A percentile compares a stretch with the other conserved stretches of the same genome.
Evolutionary conservation across 2,329 filamentous ascomycete species (phyloP).

Genomic region (Simplicillium aogashimaense): DNA sequence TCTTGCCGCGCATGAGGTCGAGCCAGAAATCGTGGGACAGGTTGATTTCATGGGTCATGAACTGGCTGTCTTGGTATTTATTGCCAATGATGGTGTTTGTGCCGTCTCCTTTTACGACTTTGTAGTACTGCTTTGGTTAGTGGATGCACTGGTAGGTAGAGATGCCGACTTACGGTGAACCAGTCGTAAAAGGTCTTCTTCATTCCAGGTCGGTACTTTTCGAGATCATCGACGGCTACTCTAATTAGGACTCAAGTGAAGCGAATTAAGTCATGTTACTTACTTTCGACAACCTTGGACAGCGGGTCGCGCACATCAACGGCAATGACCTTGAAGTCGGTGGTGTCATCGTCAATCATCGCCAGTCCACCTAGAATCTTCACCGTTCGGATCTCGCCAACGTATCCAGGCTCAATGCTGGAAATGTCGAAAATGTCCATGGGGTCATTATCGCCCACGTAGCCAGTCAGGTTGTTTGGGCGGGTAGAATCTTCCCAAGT

Average conservation of each 20-base stretch:
- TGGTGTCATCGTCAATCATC: slow-evolving; percentile 24
- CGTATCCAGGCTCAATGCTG: slow-evolving; percentile 20
- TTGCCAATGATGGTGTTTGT: slow-evolving; percentile 25
- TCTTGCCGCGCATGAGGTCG: slow-evolving; percentile 25
- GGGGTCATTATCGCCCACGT: slow-evolving; percentile 29
- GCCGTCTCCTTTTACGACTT: slow-evolving; percentile 24
- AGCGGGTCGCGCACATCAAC: slow-evolving; percentile 28
- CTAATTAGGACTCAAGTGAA: slow-evolving; percentile 5
- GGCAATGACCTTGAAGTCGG: slow-evolving; percentile 30
- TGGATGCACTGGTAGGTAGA: neutral
- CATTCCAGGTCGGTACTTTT: slow-evolving; percentile 26
- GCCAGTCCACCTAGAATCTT: slow-evolving; percentile 30
- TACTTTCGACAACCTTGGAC: slow-evolving; percentile 22
- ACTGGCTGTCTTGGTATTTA: slow-evolving; percentile 23
- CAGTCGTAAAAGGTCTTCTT: slow-evolving; percentile 24
- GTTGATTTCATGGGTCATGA: slow-evolving; percentile 18
- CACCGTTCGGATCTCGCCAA: slow-evolving; percentile 29
- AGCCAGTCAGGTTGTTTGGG: slow-evolving; percentile 25
- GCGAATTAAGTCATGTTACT: slow-evolving; percentile 2
- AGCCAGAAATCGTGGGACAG: slow-evolving; percentile 28
- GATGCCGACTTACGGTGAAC: slow-evolving; percentile 21
- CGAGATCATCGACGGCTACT: slow-evolving; percentile 23
- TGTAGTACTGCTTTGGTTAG: slow-evolving; percentile 22
- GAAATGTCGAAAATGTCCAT: slow-evolving; percentile 30
- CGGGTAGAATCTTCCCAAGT: slow-evolving; percentile 33